Evolutionary conservation across 163 green algal species (phyloP), one percentile per base, ranked within the genome.

Genomic region (Scenedesmus sp.): DNA sequence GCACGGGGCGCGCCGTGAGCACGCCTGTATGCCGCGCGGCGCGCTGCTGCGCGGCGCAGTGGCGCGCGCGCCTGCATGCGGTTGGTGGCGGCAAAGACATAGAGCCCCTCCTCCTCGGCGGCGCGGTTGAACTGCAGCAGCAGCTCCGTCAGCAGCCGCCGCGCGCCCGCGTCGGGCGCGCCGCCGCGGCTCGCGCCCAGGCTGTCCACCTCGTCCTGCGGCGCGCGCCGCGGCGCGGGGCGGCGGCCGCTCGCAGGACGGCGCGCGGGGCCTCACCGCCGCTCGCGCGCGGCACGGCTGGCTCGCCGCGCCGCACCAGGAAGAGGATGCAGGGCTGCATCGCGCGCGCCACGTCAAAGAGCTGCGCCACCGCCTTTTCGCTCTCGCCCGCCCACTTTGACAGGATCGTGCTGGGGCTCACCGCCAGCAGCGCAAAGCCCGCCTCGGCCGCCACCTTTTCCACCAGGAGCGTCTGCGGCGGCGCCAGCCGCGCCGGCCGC

Each of bases 71-170:
- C 85, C 85, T 89, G 80, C 17, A 90, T 85, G 47, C 86, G 86
- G 58, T 90, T 90, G 45, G 86, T 91, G 2, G 84, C 85, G 9
- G 81, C 86, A 76, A 91, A 89, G 0, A 89, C 44, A 56, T 84
- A 89, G n/a, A 89, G 58, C 18, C 64, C 57, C 11, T 71, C 56
- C 6, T 81, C 67, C 0, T 75, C 54, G 17, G 31, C 48, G 14
- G 77, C n/a, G 22, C 22, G 42, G 44, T 66, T 85, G 64, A 88
- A 77, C 50, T 90, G 71, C 2, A 89, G 64, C 47, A 89, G 81
- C 60, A 91, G 75, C 78, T 91, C 86, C 4, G 85, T 91, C 22
- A 91, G 70, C 63, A 91, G 56, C 24, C 83, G 75, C 24, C 84
- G 57, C 1, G 60, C 64, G 0, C 69, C 33, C 9, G 75, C 33